Base-by-base conservation (phyloP, 208 protist genomes). In the Acanthamoeba castellanii region DNA sequence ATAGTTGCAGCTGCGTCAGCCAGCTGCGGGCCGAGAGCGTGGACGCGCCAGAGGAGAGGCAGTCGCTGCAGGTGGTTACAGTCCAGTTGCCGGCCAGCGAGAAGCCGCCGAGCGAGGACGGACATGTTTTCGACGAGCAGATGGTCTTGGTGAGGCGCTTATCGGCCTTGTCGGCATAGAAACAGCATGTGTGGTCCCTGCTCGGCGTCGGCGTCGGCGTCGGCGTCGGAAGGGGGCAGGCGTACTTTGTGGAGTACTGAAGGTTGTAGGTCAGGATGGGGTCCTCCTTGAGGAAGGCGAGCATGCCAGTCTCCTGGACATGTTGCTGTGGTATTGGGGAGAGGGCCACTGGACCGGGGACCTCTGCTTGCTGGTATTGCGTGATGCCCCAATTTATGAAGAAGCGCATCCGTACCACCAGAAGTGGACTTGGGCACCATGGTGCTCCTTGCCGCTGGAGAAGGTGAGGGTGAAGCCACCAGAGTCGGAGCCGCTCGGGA, bases 381-480 rank as follows among this genome's bases (percentile, higher is more conserved):
- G 50, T 55, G 50, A 55, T 55, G 50, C 50, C 50, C 50, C 50
- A 70, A 76, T 76, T 76, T 30, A 42, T 14, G 30, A 42, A 30
- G 34, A 76, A 14, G 25, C 18, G 45, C n/a, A 34, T 30, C 14
- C 81, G 37, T 88, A 55, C 45, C 81, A 88, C 27, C 14, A 9
- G 30, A 88, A 88, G 50, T 20, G 8, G 30, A 88, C 27, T n/a
- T 27, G 9, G 25, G 81, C 45, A 13, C 13, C 7, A 20, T 37
- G 45, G 42, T 20, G 18, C 11, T 57, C 81, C 52, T 88, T 5
- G 52, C 81, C 81, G 22, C 81, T 37, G 32, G 81, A 64, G 81
- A 64, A 88, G 37, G 50, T 7, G 81, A 88, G 81, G 81, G 52
- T 88, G 81, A 34, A 50, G 81, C 81, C 81, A 30, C 57, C 52